These are phyloP conservation scores for Fusarium setosum DNA, from an alignment of 2,329 filamentous ascomycete species.

Conservation along the genomic window DNA sequence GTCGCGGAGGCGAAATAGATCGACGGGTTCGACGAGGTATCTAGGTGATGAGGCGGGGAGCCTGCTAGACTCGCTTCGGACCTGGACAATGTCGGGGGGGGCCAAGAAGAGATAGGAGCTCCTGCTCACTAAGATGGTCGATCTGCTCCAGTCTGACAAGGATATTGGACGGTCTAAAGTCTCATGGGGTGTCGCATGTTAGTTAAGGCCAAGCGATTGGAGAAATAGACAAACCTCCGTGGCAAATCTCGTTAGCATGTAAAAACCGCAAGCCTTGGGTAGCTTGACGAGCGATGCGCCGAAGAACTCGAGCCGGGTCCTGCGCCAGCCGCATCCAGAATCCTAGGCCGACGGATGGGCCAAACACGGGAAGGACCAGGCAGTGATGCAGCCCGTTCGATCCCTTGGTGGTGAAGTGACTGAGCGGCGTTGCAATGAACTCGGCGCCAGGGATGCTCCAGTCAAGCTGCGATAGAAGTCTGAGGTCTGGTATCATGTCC, in stretches of 20 bases:
- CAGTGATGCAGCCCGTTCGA: slow-evolving; percentile 43
- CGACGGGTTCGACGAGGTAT: slow-evolving; percentile 38
- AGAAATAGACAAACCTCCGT: slow-evolving; percentile 36
- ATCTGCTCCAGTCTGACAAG: slow-evolving; percentile 35
- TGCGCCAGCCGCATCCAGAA: slow-evolving; percentile 19
- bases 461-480: neutral
- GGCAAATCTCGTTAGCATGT: slow-evolving; percentile 43
- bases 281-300: slow-evolving; percentile 34
- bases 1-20: slow-evolving; percentile 2
- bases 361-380: slow-evolving; percentile 43
- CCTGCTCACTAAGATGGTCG: slow-evolving; percentile 35
- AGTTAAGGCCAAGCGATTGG: fast-evolving
- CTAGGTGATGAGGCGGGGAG: slow-evolving; percentile 28
- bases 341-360: too few species aligned
- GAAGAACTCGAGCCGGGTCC: too few species aligned
- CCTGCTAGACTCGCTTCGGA: slow-evolving; percentile 12
- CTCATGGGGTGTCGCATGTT: slow-evolving; percentile 10
- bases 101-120: slow-evolving; percentile 32
- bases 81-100: slow-evolving; percentile 5
- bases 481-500: neutral
- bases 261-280: slow-evolving; percentile 37
- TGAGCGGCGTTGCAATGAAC: neutral
- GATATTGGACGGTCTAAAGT: slow-evolving; percentile 45
- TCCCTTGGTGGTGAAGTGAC: neutral
- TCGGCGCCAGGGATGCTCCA: neutral